Base-by-base conservation (phyloP, 2,329 filamentous ascomycete genomes). In the Myriosclerotinia curreyana region DNA sequence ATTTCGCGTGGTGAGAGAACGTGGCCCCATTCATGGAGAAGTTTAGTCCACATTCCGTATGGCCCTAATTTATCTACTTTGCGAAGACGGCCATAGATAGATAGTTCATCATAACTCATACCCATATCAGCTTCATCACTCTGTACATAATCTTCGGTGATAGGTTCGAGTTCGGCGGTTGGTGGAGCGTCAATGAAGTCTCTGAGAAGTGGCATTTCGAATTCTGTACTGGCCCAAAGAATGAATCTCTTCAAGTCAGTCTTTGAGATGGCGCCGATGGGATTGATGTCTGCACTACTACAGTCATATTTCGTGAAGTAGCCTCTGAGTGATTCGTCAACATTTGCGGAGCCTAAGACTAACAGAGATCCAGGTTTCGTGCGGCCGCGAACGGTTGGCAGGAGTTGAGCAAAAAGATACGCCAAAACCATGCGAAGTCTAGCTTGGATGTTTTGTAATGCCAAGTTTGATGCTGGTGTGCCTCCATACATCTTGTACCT, bases 221-320 rank as follows among this genome's bases (percentile, higher is more conserved):
- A 91, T 44, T 81, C 77, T 22, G 74, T 77, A 60, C 79, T 75
- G 2, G 86, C 83, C 81, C 84, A 92, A n/a, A 77, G 77, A 65
- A 92, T 89, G 76, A 93, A 92, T 12, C 81, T 76, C 74, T 89
- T 90, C 1, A 91, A 77, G 69, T 92, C 89, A 2, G 80, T 84
- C 74, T 91, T 92, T 64, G 76, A 76, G 46, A 82, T 81, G 7
- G 80, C 80, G 20, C 84, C 86, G 59, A 89, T 87, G 4, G 86
- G 86, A 69, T 88, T 86, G 72, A 87, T 79, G 68, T 72, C 71
- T 66, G 68, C 69, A 12, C 66, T 68, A 9, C 62, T 69, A 56
- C 82, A 84, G 54, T 62, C 63, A 2, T 65, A 65, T 75, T 91
- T 90, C n/a, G 88, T 91, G 28, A 89, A 77, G 73, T 90, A 75